Conservation (phyloP, 495 filamentous ascomycete genomes). For the Polyplosphaeria fusca region DNA sequence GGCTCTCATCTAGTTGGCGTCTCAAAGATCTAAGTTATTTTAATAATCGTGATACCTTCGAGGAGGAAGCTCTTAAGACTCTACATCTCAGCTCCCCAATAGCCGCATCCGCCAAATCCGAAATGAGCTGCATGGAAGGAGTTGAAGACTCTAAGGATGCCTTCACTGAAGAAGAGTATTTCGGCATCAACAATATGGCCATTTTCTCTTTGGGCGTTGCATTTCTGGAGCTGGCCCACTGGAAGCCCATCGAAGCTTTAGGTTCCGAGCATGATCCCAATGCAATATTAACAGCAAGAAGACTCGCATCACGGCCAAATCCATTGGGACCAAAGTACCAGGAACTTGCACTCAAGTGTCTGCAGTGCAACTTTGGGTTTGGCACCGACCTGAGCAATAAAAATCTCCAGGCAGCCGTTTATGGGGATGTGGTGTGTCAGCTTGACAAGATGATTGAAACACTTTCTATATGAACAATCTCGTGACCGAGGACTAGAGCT, state of each 20-base stretch:
- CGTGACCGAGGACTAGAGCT: neutral
- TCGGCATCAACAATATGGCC: conserved; percentile 24
- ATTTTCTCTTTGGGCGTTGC: conserved; percentile 27
- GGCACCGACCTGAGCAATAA: conserved; percentile 36
- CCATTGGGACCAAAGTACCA: conserved; percentile 30
- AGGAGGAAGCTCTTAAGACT: conserved; percentile 18
- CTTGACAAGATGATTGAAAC: conserved; percentile 34
- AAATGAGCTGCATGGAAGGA: conserved; percentile 10
- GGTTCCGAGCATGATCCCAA: conserved; percentile 25
- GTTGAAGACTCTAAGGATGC: neutral
- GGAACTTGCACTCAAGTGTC: conserved; percentile 40
- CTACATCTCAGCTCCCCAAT: conserved; percentile 37
- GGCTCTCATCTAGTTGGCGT: conserved; percentile 38
- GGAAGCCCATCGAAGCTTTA: conserved; percentile 15
- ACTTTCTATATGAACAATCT: conserved; percentile 5
- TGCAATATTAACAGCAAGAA: conserved; percentile 38
- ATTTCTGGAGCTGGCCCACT: conserved; percentile 16
- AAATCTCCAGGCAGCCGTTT: conserved; percentile 38
- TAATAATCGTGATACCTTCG: conserved; percentile 1
- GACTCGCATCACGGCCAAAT: conserved; percentile 21
- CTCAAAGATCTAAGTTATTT: conserved; percentile 41
- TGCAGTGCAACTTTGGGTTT: conserved; percentile 43
- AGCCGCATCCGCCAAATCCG: neutral
- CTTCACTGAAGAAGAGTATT: conserved; percentile 15
- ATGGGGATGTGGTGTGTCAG: conserved; percentile 41